phyloP scores from a whole-genome alignment of 306 rosid genomes.

The Sphenostylis stenocarpa region DNA sequence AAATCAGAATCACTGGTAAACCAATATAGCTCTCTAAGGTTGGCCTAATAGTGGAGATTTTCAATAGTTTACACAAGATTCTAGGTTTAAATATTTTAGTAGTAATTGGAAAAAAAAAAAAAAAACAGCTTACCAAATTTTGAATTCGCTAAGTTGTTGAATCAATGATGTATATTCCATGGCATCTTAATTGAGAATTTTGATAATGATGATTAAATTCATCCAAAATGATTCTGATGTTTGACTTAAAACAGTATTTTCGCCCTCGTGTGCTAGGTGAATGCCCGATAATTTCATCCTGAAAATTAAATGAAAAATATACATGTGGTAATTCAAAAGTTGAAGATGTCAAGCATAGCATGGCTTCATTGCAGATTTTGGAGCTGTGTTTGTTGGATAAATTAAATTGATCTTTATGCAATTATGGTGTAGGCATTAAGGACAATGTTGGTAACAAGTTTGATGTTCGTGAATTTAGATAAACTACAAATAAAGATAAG shows the following conservation, averaged over 20 bases:
- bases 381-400: background rate
- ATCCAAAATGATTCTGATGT: background rate
- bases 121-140: background rate
- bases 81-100: too few species aligned
- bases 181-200: background rate
- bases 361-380: background rate
- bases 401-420: background rate
- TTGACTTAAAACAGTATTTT: background rate
- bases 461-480: conserved; percentile 42
- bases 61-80: too few species aligned
- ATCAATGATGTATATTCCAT: background rate
- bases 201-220: background rate
- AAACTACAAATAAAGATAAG: conserved; percentile 70
- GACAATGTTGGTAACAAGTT: background rate
- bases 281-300: background rate
- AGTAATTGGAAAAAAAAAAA: too few species aligned
- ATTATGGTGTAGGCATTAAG: background rate
- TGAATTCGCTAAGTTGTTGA: background rate
- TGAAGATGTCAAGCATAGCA: background rate
- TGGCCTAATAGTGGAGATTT: background rate
- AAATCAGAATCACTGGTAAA: background rate
- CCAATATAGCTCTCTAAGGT: background rate
- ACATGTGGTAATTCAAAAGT: too few species aligned
- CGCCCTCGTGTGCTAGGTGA: background rate
- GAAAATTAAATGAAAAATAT: too few species aligned